Base-by-base conservation (phyloP, 1,139 yeast species). In the Saccharomycopsis crataegensis region DNA sequence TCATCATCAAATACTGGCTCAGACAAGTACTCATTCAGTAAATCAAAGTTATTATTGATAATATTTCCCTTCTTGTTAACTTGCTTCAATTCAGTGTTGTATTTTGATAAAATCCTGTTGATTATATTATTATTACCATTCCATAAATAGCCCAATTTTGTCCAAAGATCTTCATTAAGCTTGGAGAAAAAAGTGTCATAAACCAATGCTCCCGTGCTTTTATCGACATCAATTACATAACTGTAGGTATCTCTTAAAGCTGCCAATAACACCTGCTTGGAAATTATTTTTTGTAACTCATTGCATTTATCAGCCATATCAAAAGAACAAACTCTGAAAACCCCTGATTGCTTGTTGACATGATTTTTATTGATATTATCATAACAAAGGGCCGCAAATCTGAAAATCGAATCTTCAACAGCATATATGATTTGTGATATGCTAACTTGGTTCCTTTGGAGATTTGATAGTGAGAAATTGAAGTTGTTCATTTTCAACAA, bases 251-350 rank as follows among this genome's bases (percentile, higher is more conserved):
- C 52, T 49, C 76, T 67, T 55, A 84, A 74, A 7, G 86, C 82
- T 48, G 78, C 66, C 50, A 78, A 80, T 28, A 85, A 66, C 5
- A 83, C 84, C 62, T 80, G 84, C 61, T 78, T 84, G 60, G 82
- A 74, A 6, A 86, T 74, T 17, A 80, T 71, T 59, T 77, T 79
- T 51, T 82, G 79, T 8, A 85, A 72, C 46, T 76, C 72, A 59
- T 81, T 81, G 11, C 86, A 80, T 58, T 84, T 81, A 54, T 76
- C 79, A 54, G 82, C 71, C n/a, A 86, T 79, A 62, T 82, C 84
- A 58, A 83, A 76, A 0, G 89, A 80, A 60, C 82, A 82, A 8
- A 83, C 74, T 58, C 89, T 64, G 59, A 85, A 78, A 0, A 80
- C 79, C 12, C 93, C 94, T 43, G 82, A 69, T 64, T 85, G 94